These are phyloP conservation scores for Amborella trichopoda DNA, from an alignment of 164 flowering plant species.

Conservation along the genomic window DNA sequence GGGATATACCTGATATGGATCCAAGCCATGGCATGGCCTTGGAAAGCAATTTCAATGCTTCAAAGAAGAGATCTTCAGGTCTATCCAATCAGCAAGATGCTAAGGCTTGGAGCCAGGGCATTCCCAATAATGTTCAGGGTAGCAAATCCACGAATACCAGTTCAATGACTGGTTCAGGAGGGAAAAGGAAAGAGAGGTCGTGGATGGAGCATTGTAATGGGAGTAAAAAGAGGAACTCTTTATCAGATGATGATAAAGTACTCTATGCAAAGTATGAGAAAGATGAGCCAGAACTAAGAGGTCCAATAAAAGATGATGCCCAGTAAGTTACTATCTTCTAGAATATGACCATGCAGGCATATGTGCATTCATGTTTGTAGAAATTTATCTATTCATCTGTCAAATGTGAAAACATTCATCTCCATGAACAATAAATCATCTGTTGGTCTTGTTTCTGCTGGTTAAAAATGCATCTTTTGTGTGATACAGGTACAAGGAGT, in stretches of 20 bases:
- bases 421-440: no score
- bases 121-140: conserved; percentile 23
- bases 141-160: conserved; percentile 32
- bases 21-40: conserved; percentile 14
- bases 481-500: conserved; percentile 70
- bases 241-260: conserved; percentile 56
- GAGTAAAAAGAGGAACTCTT: conserved; percentile 41
- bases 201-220: conserved; percentile 17
- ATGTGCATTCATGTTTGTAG: no score
- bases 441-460: no score
- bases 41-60: conserved; percentile 28
- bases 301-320: conserved; percentile 51
- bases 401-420: no score
- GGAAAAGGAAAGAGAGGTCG: conserved; percentile 26
- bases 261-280: conserved; percentile 77
- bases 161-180: conserved; percentile 15
- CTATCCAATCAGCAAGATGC: conserved; percentile 28
- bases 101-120: conserved; percentile 11
- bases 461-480: no score
- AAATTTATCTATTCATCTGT: no score
- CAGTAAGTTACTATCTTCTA: conserved; percentile 51
- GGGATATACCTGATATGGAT: background rate
- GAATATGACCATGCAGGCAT: no score
- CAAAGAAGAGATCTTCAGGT: conserved; percentile 20
- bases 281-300: conserved; percentile 79